Conservation (phyloP, 768 basidiomycete species). For the Trametes villosa region DNA sequence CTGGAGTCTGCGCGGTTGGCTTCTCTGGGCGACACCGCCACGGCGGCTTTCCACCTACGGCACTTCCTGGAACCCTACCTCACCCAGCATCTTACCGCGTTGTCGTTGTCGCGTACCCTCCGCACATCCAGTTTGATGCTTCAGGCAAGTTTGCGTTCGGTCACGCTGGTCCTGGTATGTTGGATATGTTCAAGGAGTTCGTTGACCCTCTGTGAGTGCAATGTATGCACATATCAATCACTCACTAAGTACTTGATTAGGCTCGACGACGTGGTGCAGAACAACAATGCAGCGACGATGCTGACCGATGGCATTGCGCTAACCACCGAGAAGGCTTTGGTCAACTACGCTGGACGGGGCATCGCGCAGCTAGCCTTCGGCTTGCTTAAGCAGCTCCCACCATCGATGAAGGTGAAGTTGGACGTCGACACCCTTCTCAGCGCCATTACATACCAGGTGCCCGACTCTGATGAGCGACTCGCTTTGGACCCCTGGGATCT, state of each 20-base stretch:
- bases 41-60: not conserved
- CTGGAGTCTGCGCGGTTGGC: not conserved
- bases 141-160: not conserved
- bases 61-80: not conserved
- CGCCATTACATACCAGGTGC: not conserved
- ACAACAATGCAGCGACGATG: not conserved
- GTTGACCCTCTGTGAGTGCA: too few species aligned
- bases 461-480: not conserved
- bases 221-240: not conserved
- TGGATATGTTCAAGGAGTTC: not conserved
- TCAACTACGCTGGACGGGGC: not conserved
- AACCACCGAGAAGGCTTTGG: not conserved
- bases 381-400: not conserved
- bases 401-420: not conserved
- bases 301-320: not conserved
- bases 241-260: too few species aligned
- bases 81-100: not conserved
- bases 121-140: not conserved
- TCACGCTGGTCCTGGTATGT: not conserved
- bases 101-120: not conserved
- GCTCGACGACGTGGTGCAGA: not conserved
- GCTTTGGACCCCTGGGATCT: not conserved
- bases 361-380: not conserved
- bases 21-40: not conserved
- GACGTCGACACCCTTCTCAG: not conserved